A percentile compares a stretch with the other conserved stretches of the same genome.
phyloP scores from a whole-genome alignment of 768 basidiomycete genomes.

The Coprinopsis cinerea region DNA sequence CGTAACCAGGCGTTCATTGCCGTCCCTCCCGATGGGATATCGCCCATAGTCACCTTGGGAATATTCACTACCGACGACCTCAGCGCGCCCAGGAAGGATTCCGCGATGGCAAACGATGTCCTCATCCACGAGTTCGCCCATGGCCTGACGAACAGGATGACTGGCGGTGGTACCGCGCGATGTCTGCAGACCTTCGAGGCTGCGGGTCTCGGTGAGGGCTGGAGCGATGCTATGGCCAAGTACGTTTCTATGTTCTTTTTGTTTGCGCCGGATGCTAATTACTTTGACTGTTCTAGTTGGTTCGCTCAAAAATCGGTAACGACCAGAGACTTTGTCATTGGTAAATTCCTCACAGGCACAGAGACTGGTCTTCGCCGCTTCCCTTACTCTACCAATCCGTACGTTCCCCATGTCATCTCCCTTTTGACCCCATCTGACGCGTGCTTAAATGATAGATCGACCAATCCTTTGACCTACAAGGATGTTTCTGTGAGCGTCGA shows the following conservation, averaged over 20 bases:
- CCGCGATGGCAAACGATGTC: too few relatives aligned
- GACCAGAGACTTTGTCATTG: constrained; percentile 35
- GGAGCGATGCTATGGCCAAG: constrained; percentile 41
- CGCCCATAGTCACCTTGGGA: too few relatives aligned
- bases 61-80: too few relatives aligned
- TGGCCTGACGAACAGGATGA: constrained; percentile 39
- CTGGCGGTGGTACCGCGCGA: constrained; percentile 42
- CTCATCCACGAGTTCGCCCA: constrained; percentile 36
- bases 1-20: too few relatives aligned
- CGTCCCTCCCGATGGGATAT: too few relatives aligned
- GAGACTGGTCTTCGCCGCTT: constrained; percentile 42
- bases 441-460: neutral
- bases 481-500: neutral
- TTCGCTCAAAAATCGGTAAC: constrained; percentile 33
- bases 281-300: constrained; percentile 24
- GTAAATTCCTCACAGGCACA: constrained; percentile 44
- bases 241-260: constrained; percentile 1
- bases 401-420: constrained; percentile 11
- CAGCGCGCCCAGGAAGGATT: too few relatives aligned
- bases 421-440: neutral
- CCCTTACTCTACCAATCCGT: constrained; percentile 42
- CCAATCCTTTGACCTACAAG: neutral
- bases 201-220: constrained; percentile 48
- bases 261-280: too few relatives aligned
- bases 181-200: constrained; percentile 48